These are phyloP conservation scores for Syzygium aqueum DNA, from an alignment of 345 rosid genomes.

Conservation along the genomic window DNA sequence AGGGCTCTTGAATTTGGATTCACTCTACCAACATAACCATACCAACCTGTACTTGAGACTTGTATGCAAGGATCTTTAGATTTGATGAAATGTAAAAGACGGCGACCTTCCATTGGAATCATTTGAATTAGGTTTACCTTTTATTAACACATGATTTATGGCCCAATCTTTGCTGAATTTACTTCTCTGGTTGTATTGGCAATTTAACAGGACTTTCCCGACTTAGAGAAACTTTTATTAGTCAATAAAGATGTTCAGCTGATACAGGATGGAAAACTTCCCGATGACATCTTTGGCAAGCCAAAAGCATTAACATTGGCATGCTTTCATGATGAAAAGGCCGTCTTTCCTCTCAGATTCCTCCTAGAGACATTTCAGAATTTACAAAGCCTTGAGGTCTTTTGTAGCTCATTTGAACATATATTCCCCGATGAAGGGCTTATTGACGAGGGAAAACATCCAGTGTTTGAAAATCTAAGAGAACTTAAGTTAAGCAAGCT, in stretches of 20 bases:
- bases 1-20: neutral
- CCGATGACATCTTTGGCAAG: neutral
- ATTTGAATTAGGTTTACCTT: neutral
- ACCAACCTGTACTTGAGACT: neutral
- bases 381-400: neutral
- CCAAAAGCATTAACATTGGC: neutral
- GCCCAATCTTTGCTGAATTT: neutral
- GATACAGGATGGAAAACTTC: neutral
- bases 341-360: neutral
- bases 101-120: neutral
- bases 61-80: fast-evolving
- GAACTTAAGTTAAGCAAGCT: neutral
- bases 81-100: neutral
- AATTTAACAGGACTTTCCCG: neutral
- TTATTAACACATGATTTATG: neutral
- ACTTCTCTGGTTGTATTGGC: neutral
- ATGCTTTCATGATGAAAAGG: neutral
- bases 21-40: fast-evolving
- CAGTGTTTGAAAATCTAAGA: neutral
- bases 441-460: neutral
- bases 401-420: neutral
- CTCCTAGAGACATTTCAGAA: neutral
- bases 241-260: too few species aligned
- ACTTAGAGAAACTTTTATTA: neutral
- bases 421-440: neutral